phyloP scores from a whole-genome alignment of 148 eudicot genomes.

The Silene conica region DNA sequence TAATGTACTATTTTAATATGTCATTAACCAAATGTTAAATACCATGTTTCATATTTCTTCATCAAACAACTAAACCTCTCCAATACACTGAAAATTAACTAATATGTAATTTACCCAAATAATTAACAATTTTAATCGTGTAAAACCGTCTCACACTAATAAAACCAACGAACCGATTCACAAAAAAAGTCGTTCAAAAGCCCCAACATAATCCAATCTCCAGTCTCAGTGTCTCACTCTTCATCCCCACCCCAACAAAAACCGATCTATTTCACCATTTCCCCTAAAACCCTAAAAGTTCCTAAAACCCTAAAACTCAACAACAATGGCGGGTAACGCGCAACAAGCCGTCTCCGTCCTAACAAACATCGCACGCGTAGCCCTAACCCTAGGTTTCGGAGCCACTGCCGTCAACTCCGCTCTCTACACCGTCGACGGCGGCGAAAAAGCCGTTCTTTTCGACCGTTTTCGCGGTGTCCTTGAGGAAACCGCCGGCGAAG shows the following conservation, averaged over 20 bases:
- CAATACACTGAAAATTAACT: no score
- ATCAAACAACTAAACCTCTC: no score
- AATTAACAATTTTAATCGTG: no score
- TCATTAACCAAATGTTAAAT: no score
- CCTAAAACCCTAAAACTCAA: slow-evolving; percentile 3
- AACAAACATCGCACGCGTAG: slow-evolving; percentile 42
- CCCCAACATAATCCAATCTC: no score
- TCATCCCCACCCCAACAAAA: not conserved
- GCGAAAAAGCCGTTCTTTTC: slow-evolving; percentile 84
- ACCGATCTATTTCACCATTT: not conserved
- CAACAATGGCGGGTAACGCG: slow-evolving; percentile 22
- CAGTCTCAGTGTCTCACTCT: no score
- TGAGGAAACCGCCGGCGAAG: slow-evolving; percentile 63
- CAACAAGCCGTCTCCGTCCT: slow-evolving; percentile 42
- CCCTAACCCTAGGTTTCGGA: slow-evolving; percentile 49
- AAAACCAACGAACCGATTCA: no score
- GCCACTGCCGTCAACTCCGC: slow-evolving; percentile 53
- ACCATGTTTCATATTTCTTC: no score
- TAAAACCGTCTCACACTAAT: no score
- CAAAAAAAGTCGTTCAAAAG: no score
- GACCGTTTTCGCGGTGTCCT: slow-evolving; percentile 81
- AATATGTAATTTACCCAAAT: no score
- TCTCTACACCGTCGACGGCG: slow-evolving; percentile 94
- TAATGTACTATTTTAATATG: no score
- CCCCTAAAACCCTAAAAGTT: not conserved